Evolutionary conservation across 2,329 filamentous ascomycete genomes (phyloP).

Genomic region (Aspergillus sp.): DNA sequence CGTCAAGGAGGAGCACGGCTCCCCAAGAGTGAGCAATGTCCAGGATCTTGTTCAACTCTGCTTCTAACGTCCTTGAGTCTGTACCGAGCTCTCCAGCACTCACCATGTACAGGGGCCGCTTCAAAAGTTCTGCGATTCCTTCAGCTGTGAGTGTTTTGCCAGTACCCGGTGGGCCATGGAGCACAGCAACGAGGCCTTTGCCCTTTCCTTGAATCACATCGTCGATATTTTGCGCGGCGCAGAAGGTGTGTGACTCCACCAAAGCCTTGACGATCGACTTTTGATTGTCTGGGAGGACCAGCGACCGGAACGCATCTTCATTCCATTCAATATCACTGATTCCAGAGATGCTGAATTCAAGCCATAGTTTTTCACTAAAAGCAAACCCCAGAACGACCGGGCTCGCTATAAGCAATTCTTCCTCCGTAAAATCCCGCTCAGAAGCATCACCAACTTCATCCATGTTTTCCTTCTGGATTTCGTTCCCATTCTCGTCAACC

Average conservation of each 20-base stretch:
- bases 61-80: constrained; percentile 73
- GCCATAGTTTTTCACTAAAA: constrained; percentile 87
- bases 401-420: constrained; percentile 82
- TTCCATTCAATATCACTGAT: constrained; percentile 86
- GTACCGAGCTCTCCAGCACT: constrained; percentile 82
- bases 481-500: constrained; percentile 59
- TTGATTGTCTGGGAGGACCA: constrained; percentile 70
- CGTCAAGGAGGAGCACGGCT: constrained; percentile 81
- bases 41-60: constrained; percentile 79
- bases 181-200: constrained; percentile 78
- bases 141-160: constrained; percentile 90
- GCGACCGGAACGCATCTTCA: constrained; percentile 76
- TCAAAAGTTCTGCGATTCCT: constrained; percentile 80
- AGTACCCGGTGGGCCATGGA: constrained; percentile 84
- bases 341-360: constrained; percentile 81
- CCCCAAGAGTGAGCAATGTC: constrained; percentile 87
- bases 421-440: constrained; percentile 70
- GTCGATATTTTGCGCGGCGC: constrained; percentile 79
- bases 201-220: constrained; percentile 84
- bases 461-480: constrained; percentile 61
- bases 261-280: constrained; percentile 77
- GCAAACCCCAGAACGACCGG: constrained; percentile 85
- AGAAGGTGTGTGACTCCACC: constrained; percentile 82
- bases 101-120: constrained; percentile 81
- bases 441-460: constrained; percentile 48